phyloP scores from a whole-genome alignment of 257 asterid species.

The Solanum corneliomulleri region DNA sequence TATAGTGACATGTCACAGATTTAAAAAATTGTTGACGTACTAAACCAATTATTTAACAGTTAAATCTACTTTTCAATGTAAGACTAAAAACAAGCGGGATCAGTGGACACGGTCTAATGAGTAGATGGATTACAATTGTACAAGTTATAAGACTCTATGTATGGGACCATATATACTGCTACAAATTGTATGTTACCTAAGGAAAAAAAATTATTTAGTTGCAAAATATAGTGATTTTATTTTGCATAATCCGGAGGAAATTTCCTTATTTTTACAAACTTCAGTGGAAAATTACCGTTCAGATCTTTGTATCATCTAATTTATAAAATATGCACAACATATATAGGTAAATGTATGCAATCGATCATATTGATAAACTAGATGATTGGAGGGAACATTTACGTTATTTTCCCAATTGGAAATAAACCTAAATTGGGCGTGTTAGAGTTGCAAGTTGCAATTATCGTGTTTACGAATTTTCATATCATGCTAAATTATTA shows the following conservation, averaged over 20 bases:
- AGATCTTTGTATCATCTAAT: not conserved
- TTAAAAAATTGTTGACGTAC: not conserved
- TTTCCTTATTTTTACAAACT: not conserved
- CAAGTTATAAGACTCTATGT: not conserved
- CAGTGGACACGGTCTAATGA: not conserved
- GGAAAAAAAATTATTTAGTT: not conserved
- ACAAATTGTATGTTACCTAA: not conserved
- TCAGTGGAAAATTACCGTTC: not conserved
- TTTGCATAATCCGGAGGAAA: not conserved
- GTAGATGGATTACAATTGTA: not conserved
- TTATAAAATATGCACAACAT: not conserved
- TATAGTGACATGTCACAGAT: not conserved
- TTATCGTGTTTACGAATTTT: not conserved
- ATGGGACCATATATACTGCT: not conserved
- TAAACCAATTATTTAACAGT: not conserved
- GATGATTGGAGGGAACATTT: not conserved
- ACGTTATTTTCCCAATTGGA: not conserved
- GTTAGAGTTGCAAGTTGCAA: not conserved
- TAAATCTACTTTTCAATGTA: not conserved
- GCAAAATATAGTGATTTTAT: not conserved
- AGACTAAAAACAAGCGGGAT: not conserved
- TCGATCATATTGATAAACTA: not conserved
- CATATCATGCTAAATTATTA: not conserved
- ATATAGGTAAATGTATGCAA: not conserved
- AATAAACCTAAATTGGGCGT: not conserved